A percentile compares a stretch with the other conserved stretches of the same genome.
These are phyloP conservation scores for Penicillium decumbens DNA, from an alignment of 2,329 filamentous ascomycete genomes.

Conservation along the genomic window DNA sequence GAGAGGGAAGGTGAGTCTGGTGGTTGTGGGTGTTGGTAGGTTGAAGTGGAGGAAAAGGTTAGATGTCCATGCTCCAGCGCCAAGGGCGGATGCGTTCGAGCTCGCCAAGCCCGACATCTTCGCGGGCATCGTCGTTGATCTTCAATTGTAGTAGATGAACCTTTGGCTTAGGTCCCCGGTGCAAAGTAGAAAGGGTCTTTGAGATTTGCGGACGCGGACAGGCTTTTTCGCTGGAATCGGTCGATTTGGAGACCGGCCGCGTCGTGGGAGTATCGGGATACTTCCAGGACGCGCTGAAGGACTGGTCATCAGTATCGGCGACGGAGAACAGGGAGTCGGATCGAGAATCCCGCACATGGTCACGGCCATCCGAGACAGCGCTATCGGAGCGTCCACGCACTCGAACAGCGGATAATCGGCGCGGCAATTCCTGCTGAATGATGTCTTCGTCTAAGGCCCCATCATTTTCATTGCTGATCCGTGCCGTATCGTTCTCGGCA, in stretches of 20 bases:
- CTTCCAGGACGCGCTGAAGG: slow-evolving; percentile 27
- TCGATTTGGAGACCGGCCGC: slow-evolving; percentile 36
- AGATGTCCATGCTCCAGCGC: slow-evolving; percentile 45
- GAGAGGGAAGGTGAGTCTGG: slow-evolving; percentile 31
- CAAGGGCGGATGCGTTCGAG: slow-evolving; percentile 36
- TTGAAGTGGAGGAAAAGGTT: slow-evolving; percentile 8
- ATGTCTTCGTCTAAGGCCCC: slow-evolving; percentile 5
- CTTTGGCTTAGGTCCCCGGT: slow-evolving; percentile 30
- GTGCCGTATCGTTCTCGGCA: slow-evolving; percentile 1
- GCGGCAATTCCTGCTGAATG: slow-evolving; percentile 13
- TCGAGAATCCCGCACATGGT: slow-evolving; percentile 23
- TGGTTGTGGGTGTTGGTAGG: slow-evolving; percentile 30
- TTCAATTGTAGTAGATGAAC: slow-evolving; percentile 36
- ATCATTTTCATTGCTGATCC: slow-evolving; percentile 9
- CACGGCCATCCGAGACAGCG: slow-evolving; percentile 8
- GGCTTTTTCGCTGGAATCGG: slow-evolving; percentile 28
- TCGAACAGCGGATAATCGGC: slow-evolving; percentile 17
- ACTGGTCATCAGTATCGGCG: slow-evolving; percentile 26
- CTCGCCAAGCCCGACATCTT: slow-evolving; percentile 31
- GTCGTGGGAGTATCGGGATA: slow-evolving; percentile 36
- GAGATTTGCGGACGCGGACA: slow-evolving; percentile 28
- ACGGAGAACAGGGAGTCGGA: slow-evolving; percentile 32
- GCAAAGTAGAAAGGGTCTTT: slow-evolving; percentile 32
- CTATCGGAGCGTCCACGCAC: slow-evolving; percentile 11
- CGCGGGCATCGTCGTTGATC: slow-evolving; percentile 31